Evolutionary conservation across 257 asterid genomes (phyloP).

Genomic region (Lycium barbarum): DNA sequence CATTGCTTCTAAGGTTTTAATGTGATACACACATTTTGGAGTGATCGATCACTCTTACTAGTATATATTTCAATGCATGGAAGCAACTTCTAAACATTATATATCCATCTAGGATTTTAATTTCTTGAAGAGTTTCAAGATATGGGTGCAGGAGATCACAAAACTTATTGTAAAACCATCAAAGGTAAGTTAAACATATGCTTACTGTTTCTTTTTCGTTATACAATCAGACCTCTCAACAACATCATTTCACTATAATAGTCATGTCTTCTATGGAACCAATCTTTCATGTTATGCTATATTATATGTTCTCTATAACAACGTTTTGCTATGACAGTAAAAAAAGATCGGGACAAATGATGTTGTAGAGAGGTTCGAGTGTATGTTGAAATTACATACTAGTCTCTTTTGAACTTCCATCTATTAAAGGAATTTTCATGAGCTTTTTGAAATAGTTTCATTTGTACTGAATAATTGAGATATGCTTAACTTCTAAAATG

Average conservation of each 20-base stretch:
- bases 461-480: neutral
- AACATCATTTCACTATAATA: too few species aligned
- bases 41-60: neutral
- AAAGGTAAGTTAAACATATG: constrained; percentile 18
- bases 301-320: too few species aligned
- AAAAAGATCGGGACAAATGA: too few species aligned
- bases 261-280: too few species aligned
- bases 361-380: too few species aligned
- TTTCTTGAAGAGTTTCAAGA: constrained; percentile 3
- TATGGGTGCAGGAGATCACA: neutral
- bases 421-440: neutral
- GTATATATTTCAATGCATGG: neutral
- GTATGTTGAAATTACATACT: neutral
- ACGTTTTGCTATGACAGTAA: too few species aligned
- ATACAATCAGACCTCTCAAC: too few species aligned
- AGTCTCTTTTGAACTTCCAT: neutral
- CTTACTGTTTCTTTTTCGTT: neutral
- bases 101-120: neutral
- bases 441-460: neutral
- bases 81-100: neutral
- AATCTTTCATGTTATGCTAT: too few species aligned
- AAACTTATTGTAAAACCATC: neutral
- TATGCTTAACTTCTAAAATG: neutral
- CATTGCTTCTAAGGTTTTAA: neutral
- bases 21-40: constrained; percentile 16